Percentiles rank a stretch among this genome's conserved stretches.
Evolutionary conservation across 768 basidiomycete species (phyloP).

Genomic region (Psilocybe cyanescens): DNA sequence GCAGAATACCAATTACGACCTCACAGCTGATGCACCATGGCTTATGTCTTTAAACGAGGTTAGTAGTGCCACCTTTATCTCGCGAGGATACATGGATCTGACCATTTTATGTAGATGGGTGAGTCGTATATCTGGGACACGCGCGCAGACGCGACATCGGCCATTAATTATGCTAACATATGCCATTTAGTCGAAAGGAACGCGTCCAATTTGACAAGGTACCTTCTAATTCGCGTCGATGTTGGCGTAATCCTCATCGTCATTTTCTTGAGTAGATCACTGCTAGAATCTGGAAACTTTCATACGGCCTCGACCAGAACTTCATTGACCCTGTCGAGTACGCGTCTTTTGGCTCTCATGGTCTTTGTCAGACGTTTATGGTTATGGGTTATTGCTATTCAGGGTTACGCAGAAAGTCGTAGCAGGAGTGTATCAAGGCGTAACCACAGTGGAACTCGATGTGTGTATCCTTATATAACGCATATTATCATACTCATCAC

Average conservation of each 20-base stretch:
- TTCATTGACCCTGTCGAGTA: slow-evolving; percentile 94
- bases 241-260: slow-evolving; percentile 17
- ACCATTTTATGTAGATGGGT: slow-evolving; percentile 44
- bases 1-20: slow-evolving; percentile 1
- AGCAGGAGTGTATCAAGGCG: slow-evolving; percentile 90
- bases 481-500: neutral
- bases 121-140: slow-evolving; percentile 29
- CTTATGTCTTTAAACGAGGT: slow-evolving; percentile 47
- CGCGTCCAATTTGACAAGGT: slow-evolving; percentile 95
- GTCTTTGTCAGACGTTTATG: neutral
- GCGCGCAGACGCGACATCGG: slow-evolving; percentile 39
- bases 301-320: slow-evolving; percentile 93
- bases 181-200: slow-evolving; percentile 72
- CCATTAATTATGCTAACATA: slow-evolving; percentile 20
- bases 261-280: slow-evolving; percentile 63
- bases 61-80: slow-evolving; percentile 15
- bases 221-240: slow-evolving; percentile 22
- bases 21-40: slow-evolving; percentile 25
- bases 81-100: slow-evolving; percentile 8
- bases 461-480: slow-evolving; percentile 45
- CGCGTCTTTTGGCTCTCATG: slow-evolving; percentile 26
- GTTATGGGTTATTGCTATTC: neutral
- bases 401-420: slow-evolving; percentile 94
- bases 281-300: slow-evolving; percentile 85
- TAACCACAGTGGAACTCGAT: slow-evolving; percentile 97